Conservation (phyloP, 345 rosid genomes). For the Rhodamnia argentea region DNA sequence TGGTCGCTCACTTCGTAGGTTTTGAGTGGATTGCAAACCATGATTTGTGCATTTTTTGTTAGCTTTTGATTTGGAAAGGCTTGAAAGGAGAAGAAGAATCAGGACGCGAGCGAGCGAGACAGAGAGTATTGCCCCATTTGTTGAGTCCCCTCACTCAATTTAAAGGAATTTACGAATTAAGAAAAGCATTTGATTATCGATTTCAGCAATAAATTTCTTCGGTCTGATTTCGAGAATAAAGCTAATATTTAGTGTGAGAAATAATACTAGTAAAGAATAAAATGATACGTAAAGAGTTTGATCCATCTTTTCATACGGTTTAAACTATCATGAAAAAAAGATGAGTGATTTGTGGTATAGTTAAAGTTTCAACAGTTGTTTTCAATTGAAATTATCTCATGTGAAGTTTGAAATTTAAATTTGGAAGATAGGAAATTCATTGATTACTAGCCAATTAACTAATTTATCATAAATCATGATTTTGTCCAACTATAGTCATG, state of each 20-base stretch:
- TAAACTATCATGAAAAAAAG: too few relatives aligned
- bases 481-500: neutral
- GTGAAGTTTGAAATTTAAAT: neutral
- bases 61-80: neutral
- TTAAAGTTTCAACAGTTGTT: neutral
- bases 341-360: neutral
- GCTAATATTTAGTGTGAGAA: too few relatives aligned
- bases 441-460: neutral
- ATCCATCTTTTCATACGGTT: too few relatives aligned
- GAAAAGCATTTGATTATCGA: too few relatives aligned
- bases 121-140: too few relatives aligned
- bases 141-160: too few relatives aligned
- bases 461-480: neutral
- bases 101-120: too few relatives aligned
- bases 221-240: too few relatives aligned
- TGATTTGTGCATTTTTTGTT: neutral
- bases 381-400: neutral
- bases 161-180: too few relatives aligned
- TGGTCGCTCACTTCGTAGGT: neutral
- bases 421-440: neutral
- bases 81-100: too few relatives aligned
- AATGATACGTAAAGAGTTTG: too few relatives aligned
- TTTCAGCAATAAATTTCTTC: too few relatives aligned
- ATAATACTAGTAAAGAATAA: neutral
- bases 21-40: neutral